phyloP scores from a whole-genome alignment of 345 rosid genomes.

The Arabidopsis thaliana region DNA sequence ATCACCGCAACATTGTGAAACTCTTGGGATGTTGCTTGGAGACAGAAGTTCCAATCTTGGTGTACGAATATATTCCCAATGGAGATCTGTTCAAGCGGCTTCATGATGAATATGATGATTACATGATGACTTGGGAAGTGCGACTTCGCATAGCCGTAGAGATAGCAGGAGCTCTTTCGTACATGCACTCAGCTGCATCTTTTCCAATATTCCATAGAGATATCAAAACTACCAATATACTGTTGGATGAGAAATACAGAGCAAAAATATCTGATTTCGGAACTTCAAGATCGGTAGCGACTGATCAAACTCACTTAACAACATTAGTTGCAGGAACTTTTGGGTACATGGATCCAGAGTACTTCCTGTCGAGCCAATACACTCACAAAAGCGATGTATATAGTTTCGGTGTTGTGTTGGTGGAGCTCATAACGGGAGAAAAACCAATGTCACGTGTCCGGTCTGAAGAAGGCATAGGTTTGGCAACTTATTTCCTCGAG shows the following conservation, averaged over 20 bases:
- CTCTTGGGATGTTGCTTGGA: conserved; percentile 40
- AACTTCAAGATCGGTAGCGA: conserved; percentile 36
- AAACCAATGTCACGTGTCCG: conserved; percentile 35
- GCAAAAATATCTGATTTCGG: conserved; percentile 41
- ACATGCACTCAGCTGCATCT: conserved; percentile 38
- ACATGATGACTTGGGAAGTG: conserved; percentile 32
- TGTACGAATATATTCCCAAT: conserved; percentile 41
- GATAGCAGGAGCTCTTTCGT: conserved; percentile 16
- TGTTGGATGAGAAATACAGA: conserved; percentile 27
- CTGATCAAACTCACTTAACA: conserved; percentile 40
- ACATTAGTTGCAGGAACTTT: conserved; percentile 49
- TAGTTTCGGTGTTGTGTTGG: conserved; percentile 55
- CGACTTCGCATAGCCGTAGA: conserved; percentile 38
- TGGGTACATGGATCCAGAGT: conserved; percentile 54
- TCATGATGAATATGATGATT: conserved; percentile 20
- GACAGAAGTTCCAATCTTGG: conserved; percentile 39
- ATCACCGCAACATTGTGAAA: conserved; percentile 41
- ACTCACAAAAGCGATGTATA: conserved; percentile 58
- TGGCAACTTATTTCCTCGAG: conserved; percentile 41
- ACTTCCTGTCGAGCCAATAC: conserved; percentile 39
- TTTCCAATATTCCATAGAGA: conserved; percentile 43
- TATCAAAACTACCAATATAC: conserved; percentile 36
- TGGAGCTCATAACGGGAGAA: conserved; percentile 52
- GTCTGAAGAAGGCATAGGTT: conserved; percentile 44
- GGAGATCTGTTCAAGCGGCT: conserved; percentile 39